Evolutionary conservation across 331 rosid species (phyloP).

Genomic region (Quercus phellos): DNA sequence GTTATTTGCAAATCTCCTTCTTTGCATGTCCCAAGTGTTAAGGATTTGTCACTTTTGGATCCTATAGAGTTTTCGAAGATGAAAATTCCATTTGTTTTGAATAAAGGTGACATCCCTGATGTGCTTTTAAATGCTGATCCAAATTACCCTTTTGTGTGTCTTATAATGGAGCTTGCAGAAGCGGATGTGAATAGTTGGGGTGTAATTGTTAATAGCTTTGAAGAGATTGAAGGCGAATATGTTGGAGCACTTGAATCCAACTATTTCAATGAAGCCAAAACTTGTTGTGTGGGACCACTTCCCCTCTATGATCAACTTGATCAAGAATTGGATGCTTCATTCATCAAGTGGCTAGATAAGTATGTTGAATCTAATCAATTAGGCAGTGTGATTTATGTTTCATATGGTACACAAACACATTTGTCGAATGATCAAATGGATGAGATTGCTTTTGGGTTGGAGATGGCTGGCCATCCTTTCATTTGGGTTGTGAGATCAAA

Average conservation of each 20-base stretch:
- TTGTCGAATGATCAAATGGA: too few species aligned
- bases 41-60: neutral
- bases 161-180: neutral
- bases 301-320: too few species aligned
- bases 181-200: conserved; percentile 9
- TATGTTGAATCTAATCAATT: neutral
- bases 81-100: neutral
- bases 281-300: too few species aligned
- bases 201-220: neutral
- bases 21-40: neutral
- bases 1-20: neutral
- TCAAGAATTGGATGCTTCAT: too few species aligned
- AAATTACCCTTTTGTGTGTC: neutral
- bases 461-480: too few species aligned
- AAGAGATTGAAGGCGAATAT: too few species aligned
- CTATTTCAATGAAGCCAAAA: too few species aligned
- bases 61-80: neutral
- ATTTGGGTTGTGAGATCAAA: too few species aligned
- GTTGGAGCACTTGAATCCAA: too few species aligned
- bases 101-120: neutral
- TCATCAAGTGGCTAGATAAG: conserved; percentile 7
- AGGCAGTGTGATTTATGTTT: conserved; percentile 8
- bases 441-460: too few species aligned
- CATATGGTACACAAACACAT: neutral
- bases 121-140: neutral